These are phyloP conservation scores for Zymoseptoria crescenta DNA, from an alignment of 2,329 filamentous ascomycete species.

Conservation along the genomic window DNA sequence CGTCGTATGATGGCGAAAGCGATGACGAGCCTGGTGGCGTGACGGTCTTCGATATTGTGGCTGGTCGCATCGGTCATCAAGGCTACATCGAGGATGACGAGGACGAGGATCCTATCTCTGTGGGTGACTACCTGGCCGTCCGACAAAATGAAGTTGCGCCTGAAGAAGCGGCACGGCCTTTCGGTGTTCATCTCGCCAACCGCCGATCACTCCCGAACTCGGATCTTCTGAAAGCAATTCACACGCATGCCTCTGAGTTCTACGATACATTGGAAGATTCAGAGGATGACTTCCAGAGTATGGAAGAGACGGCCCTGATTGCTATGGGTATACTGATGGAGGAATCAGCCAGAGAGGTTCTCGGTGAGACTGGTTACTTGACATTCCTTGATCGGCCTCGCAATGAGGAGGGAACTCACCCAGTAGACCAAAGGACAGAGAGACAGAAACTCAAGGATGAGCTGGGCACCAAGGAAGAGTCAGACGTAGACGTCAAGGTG, in stretches of 20 bases:
- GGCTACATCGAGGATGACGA: conserved; percentile 37
- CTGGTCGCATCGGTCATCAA: conserved; percentile 44
- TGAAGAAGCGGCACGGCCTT: conserved; percentile 64
- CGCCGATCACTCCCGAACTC: conserved; percentile 55
- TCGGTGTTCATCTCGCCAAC: conserved; percentile 56
- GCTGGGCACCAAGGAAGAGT: neutral
- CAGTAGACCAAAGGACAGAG: neutral
- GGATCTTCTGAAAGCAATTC: conserved; percentile 61
- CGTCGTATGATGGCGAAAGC: neutral
- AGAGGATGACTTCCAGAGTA: conserved; percentile 46
- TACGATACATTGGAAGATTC: conserved; percentile 40
- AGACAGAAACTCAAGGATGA: neutral
- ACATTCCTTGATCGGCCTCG: conserved; percentile 54
- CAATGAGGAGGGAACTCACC: neutral
- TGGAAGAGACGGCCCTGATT: conserved; percentile 72
- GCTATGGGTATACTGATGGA: conserved; percentile 69
- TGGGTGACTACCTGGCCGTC: conserved; percentile 65
- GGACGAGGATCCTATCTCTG: conserved; percentile 42
- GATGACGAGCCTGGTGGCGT: neutral
- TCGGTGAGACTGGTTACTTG: conserved; percentile 60
- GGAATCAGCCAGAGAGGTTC: conserved; percentile 53
- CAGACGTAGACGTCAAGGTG: neutral
- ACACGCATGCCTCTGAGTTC: conserved; percentile 60
- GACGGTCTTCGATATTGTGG: conserved; percentile 68
- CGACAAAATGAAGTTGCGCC: conserved; percentile 56